phyloP scores from a whole-genome alignment of 2,329 filamentous ascomycete genomes.

The Botryotinia globosa region DNA sequence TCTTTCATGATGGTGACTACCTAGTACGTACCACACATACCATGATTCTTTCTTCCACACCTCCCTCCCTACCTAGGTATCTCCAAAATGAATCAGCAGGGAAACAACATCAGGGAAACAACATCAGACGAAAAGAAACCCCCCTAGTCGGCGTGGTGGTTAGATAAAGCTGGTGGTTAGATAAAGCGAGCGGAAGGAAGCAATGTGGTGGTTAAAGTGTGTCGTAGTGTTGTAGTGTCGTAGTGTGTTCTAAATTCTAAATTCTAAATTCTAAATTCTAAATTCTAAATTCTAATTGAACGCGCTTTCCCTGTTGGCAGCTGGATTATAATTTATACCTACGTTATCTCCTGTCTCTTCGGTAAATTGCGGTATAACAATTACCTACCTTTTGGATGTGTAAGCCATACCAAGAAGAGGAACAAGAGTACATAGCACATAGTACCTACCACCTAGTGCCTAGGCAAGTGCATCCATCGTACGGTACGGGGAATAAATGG shows the following conservation, averaged over 20 bases:
- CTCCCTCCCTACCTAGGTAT: too few species aligned
- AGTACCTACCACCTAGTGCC: too few species aligned
- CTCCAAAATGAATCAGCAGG: background rate
- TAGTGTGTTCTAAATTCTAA: background rate
- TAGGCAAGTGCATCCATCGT: background rate
- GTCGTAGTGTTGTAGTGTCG: too few species aligned
- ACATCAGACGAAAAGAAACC: conserved; percentile 1
- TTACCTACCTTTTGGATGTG: background rate
- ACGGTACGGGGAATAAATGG: background rate
- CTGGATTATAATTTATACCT: background rate
- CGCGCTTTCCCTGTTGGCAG: conserved; percentile 4
- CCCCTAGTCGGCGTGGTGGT: background rate
- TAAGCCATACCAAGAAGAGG: conserved; percentile 3
- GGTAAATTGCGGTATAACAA: background rate
- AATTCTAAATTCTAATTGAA: background rate
- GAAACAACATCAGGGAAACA: background rate
- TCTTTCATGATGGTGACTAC: too few species aligned
- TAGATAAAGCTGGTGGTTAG: background rate
- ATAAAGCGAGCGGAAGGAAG: background rate
- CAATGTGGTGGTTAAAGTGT: background rate
- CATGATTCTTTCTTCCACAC: background rate
- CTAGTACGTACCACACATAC: background rate
- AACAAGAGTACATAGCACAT: background rate
- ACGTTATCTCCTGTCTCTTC: background rate
- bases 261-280: too few species aligned